Percentiles rank a stretch among this genome's conserved stretches.
Conservation (phyloP, 1,284 basidiomycete genomes). For the Termitomyces sp. region DNA sequence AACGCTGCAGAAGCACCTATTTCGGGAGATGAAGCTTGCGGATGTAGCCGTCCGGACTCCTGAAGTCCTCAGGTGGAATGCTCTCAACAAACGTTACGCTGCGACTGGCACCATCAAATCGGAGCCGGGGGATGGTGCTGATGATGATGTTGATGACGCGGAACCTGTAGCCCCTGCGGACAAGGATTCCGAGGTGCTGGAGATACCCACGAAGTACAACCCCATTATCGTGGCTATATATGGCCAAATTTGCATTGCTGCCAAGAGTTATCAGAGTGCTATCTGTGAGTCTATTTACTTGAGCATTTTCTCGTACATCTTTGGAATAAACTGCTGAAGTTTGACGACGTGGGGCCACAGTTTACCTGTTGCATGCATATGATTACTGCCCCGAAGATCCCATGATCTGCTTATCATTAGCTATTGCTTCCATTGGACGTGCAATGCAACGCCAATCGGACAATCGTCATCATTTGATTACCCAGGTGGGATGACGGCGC, state of each 20-base stretch:
- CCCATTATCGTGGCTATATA: conserved; percentile 79
- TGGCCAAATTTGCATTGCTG: conserved; percentile 80
- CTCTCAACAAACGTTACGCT: conserved; percentile 47
- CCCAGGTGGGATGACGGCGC: conserved; percentile 45
- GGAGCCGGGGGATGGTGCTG: conserved; percentile 22
- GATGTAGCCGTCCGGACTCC: conserved; percentile 60
- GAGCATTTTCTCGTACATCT: background rate
- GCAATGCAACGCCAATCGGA: conserved; percentile 93
- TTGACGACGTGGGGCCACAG: conserved; percentile 35
- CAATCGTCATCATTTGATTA: conserved; percentile 85
- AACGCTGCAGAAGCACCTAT: conserved; percentile 76
- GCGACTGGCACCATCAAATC: conserved; percentile 24
- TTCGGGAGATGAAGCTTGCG: conserved; percentile 67
- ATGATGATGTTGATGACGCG: conserved; percentile 24
- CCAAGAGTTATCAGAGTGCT: conserved; percentile 86
- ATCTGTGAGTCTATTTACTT: conserved; percentile 59
- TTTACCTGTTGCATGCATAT: conserved; percentile 86
- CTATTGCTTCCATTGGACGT: conserved; percentile 81
- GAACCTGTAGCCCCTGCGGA: conserved; percentile 10
- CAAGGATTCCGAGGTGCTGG: conserved; percentile 14
- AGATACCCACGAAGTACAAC: conserved; percentile 66
- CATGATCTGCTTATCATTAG: conserved; percentile 77
- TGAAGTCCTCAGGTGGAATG: conserved; percentile 56
- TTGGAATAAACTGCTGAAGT: conserved; percentile 2
- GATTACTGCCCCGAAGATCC: conserved; percentile 83